A percentile compares a stretch with the other conserved stretches of the same genome.
Evolutionary conservation across 768 basidiomycete species (phyloP).

Genomic region (Xerocomellus amylosporus): DNA sequence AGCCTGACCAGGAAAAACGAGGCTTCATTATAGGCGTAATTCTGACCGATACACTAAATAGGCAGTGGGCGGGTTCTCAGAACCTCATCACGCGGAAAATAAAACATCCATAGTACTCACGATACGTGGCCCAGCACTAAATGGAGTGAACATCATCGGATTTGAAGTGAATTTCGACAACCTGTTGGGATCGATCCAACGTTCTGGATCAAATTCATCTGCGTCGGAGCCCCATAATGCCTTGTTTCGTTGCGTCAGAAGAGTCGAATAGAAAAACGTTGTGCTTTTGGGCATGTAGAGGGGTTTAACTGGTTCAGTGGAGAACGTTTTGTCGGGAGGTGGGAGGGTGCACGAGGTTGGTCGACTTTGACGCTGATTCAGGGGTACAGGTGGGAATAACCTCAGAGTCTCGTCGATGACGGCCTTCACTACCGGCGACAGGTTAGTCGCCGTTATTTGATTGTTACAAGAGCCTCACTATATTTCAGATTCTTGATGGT

Average conservation of each 20-base stretch:
- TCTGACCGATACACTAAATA: slow-evolving; percentile 63
- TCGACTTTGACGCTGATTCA: slow-evolving; percentile 64
- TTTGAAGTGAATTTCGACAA: slow-evolving; percentile 50
- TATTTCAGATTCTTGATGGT: slow-evolving; percentile 61
- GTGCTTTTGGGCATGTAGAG: slow-evolving; percentile 60
- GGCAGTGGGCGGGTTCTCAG: slow-evolving; percentile 17
- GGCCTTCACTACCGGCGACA: slow-evolving; percentile 51
- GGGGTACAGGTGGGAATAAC: slow-evolving; percentile 75
- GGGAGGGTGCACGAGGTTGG: slow-evolving; percentile 49
- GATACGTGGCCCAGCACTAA: slow-evolving; percentile 66
- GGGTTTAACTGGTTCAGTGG: slow-evolving; percentile 35
- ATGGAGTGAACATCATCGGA: slow-evolving; percentile 70
- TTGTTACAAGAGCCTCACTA: slow-evolving; percentile 40
- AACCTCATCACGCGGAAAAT: slow-evolving; percentile 2
- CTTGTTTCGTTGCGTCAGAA: slow-evolving; percentile 65
- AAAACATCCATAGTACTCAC: slow-evolving; percentile 28
- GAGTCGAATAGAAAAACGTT: slow-evolving; percentile 55
- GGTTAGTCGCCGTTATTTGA: slow-evolving; percentile 4
- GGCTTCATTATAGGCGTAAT: slow-evolving; percentile 75
- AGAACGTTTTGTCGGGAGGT: slow-evolving; percentile 47
- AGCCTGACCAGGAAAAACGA: slow-evolving; percentile 70
- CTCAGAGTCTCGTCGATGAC: slow-evolving; percentile 78
- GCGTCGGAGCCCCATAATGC: slow-evolving; percentile 75
- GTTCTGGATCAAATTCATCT: slow-evolving; percentile 72
- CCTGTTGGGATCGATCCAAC: slow-evolving; percentile 67